Evolutionary conservation across 1,284 basidiomycete genomes (phyloP), one percentile per base, ranked within the genome.

Genomic region (Earliella scabrosa): DNA sequence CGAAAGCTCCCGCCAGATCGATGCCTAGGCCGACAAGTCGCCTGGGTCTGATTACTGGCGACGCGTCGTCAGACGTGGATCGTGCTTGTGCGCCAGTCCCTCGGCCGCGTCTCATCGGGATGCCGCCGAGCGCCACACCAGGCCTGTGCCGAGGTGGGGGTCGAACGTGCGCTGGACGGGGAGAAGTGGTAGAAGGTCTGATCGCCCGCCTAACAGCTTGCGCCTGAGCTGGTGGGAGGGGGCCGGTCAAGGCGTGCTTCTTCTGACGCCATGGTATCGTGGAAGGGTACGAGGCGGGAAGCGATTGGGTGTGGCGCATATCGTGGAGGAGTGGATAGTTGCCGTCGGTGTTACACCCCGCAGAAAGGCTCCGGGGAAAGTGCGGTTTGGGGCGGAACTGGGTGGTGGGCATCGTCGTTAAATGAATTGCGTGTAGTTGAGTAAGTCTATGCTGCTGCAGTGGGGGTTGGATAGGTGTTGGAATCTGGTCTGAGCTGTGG

Each of bases 351-450:
- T 48, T 24, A 24, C 21, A 38, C 2, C 46, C 46, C 23, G 16
- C n/a, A n/a, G 46, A 48, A 14, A 48, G 27, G n/a, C 34, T 48
- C 10, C 34, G 32, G 35, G 46, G 46, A 35, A 48, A 48, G 24
- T 26, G 23, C 20, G 34, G 23, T 16, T 20, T 35, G 2, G 45
- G 20, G 21, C 23, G 21, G 13, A 24, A 13, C 29, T 31, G 29
- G 29, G 29, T 6, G 29, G 13, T 31, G 29, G 29, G 29, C n/a
- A n/a, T n/a, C n/a, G n/a, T n/a, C n/a, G n/a, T n/a, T n/a, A n/a
- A n/a, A n/a, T n/a, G n/a, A n/a, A n/a, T n/a, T n/a, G n/a, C n/a
- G n/a, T n/a, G n/a, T n/a, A 31, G 29, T 31, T 31, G 29, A 31
- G 29, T 6, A 13, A 31, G 29, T 31, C 13, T 6, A 7, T 31